Conservation (phyloP, 108 stramenopile species). For the Pseudonitzschia multiseries region DNA sequence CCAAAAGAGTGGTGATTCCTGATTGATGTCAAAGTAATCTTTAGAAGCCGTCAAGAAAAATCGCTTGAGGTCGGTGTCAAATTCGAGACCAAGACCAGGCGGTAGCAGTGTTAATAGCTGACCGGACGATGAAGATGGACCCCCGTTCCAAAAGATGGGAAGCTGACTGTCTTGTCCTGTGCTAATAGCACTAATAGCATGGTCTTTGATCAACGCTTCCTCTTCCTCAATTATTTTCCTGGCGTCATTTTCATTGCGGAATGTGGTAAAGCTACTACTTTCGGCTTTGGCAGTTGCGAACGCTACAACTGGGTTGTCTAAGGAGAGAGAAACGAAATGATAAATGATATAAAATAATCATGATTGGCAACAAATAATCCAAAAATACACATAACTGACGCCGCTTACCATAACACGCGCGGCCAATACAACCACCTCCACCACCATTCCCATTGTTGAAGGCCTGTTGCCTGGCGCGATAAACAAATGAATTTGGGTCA, state of each 20-base stretch:
- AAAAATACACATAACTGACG: not conserved
- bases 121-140: slow-evolving; percentile 41
- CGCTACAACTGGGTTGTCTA: slow-evolving; percentile 30
- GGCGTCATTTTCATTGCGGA: slow-evolving; percentile 39
- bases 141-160: slow-evolving; percentile 36
- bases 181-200: slow-evolving; percentile 16
- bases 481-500: slow-evolving; percentile 25
- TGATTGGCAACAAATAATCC: not conserved
- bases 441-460: slow-evolving; percentile 37
- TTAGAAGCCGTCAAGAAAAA: slow-evolving; percentile 47
- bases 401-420: slow-evolving; percentile 50
- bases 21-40: slow-evolving; percentile 40
- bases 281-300: slow-evolving; percentile 41
- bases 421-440: slow-evolving; percentile 45
- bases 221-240: slow-evolving; percentile 22
- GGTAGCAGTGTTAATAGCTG: slow-evolving; percentile 74
- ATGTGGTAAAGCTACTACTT: slow-evolving; percentile 41
- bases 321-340: too few relatives aligned
- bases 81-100: slow-evolving; percentile 70
- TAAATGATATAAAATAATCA: not conserved
- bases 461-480: slow-evolving; percentile 22
- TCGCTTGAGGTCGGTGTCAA: slow-evolving; percentile 47
- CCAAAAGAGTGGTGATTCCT: slow-evolving; percentile 33
- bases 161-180: slow-evolving; percentile 33
- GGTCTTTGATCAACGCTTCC: slow-evolving; percentile 18